Evolutionary conservation across 2,329 filamentous ascomycete species (phyloP).

Genomic region (Fusarium subtropicale): DNA sequence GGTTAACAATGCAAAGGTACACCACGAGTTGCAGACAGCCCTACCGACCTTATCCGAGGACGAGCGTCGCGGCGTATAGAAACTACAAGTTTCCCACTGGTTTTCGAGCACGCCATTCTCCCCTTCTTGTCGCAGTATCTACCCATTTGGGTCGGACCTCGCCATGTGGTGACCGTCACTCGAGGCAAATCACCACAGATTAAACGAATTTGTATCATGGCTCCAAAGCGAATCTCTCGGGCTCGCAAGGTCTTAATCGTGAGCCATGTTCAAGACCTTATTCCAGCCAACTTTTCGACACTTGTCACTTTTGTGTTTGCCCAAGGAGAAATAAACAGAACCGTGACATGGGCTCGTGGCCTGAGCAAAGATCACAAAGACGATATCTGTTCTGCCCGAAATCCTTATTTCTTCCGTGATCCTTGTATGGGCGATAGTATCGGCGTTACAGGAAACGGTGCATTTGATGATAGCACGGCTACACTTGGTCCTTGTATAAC

Average conservation of each 20-base stretch:
- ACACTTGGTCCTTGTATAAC: conserved; percentile 57
- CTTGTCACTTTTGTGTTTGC: conserved; percentile 55
- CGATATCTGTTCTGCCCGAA: conserved; percentile 56
- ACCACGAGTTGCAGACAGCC: conserved; percentile 49
- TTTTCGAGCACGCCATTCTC: conserved; percentile 59
- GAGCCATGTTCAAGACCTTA: conserved; percentile 56
- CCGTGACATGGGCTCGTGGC: conserved; percentile 55
- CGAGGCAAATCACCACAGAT: conserved; percentile 52
- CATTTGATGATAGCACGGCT: conserved; percentile 53
- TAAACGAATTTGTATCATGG: conserved; percentile 57
- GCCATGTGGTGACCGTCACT: conserved; percentile 55
- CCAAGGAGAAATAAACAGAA: conserved; percentile 52
- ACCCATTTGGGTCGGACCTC: conserved; percentile 56
- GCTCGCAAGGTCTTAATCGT: conserved; percentile 55
- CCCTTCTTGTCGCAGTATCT: conserved; percentile 58
- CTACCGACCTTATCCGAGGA: conserved; percentile 46
- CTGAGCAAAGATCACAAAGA: conserved; percentile 54
- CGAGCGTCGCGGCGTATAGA: conserved; percentile 50
- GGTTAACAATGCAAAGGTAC: conserved; percentile 41
- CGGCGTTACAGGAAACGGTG: conserved; percentile 50
- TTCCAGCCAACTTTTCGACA: conserved; percentile 51
- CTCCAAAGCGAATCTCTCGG: conserved; percentile 50
- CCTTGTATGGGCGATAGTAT: conserved; percentile 61
- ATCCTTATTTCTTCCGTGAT: conserved; percentile 57
- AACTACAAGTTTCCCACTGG: conserved; percentile 53